A percentile compares a stretch with the other conserved stretches of the same genome.
Conservation (phyloP, 2,329 filamentous ascomycete genomes). For the Cladophialophora bantiana region DNA sequence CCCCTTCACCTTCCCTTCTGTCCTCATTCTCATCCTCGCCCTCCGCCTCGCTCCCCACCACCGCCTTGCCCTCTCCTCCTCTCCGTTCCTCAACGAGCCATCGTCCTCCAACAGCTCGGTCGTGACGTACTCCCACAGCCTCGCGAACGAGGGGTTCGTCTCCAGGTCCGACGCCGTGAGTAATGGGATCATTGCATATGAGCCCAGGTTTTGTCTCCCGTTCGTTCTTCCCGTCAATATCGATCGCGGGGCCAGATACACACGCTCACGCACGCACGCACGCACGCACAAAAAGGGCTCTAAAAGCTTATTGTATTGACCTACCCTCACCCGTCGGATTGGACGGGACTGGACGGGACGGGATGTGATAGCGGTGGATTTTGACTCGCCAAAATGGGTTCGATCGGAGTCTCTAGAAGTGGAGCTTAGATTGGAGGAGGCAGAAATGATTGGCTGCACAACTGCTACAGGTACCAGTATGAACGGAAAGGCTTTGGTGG, state of each 20-base stretch:
- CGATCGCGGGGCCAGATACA: too few relatives aligned
- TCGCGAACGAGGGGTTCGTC: constrained; percentile 53
- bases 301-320: too few relatives aligned
- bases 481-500: background rate
- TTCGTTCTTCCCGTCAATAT: background rate
- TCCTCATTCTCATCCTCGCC: constrained; percentile 9
- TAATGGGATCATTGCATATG: constrained; percentile 50
- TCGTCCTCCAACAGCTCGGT: constrained; percentile 49
- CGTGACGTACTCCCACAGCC: constrained; percentile 50
- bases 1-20: background rate
- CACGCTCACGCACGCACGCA: too few relatives aligned
- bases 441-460: background rate
- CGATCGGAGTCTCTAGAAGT: background rate
- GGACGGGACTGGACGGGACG: too few relatives aligned
- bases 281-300: too few relatives aligned
- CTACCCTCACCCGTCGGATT: too few relatives aligned
- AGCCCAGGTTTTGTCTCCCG: too few relatives aligned
- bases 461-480: background rate
- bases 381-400: background rate
- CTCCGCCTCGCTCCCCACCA: constrained; percentile 16
- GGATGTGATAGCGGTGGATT: background rate
- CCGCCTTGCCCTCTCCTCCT: constrained; percentile 38
- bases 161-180: constrained; percentile 49
- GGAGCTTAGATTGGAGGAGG: background rate
- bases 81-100: constrained; percentile 48